A percentile compares a stretch with the other conserved stretches of the same genome.
phyloP scores from a whole-genome alignment of 345 rosid genomes.

The Eucalyptus caleyi region DNA sequence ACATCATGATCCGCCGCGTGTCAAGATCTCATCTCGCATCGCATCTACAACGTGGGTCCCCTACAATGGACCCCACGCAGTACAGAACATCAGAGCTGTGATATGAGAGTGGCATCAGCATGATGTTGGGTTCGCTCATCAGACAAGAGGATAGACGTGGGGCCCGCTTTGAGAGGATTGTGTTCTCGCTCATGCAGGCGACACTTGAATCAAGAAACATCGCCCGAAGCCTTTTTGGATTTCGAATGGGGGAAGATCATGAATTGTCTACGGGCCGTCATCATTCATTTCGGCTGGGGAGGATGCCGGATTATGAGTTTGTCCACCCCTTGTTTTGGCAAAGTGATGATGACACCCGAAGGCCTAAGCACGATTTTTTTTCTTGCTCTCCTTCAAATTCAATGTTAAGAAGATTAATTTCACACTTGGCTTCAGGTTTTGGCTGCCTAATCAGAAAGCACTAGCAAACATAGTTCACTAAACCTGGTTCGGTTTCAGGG shows the following conservation, averaged over 20 bases:
- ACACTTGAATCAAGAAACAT: neutral
- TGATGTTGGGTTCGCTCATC: neutral
- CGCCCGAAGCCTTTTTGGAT: neutral
- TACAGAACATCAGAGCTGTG: neutral
- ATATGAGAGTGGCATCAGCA: constrained; percentile 11
- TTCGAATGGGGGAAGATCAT: neutral
- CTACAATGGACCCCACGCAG: neutral
- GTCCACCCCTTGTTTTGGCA: neutral
- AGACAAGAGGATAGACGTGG: neutral
- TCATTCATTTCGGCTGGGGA: neutral
- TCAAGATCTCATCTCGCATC: neutral
- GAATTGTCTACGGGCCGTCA: neutral
- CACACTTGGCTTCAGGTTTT: neutral
- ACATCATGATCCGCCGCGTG: constrained; percentile 2
- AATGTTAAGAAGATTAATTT: neutral
- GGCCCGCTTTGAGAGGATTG: neutral
- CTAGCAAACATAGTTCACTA: neutral
- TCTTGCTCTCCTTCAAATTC: neutral
- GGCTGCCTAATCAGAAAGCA: neutral
- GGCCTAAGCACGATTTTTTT: neutral
- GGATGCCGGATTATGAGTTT: neutral
- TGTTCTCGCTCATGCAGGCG: neutral
- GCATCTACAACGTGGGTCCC: neutral
- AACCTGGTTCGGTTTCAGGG: neutral
- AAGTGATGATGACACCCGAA: neutral